Conservation (phyloP, 2,329 filamentous ascomycete species). For the Fonsecaea monophora region DNA sequence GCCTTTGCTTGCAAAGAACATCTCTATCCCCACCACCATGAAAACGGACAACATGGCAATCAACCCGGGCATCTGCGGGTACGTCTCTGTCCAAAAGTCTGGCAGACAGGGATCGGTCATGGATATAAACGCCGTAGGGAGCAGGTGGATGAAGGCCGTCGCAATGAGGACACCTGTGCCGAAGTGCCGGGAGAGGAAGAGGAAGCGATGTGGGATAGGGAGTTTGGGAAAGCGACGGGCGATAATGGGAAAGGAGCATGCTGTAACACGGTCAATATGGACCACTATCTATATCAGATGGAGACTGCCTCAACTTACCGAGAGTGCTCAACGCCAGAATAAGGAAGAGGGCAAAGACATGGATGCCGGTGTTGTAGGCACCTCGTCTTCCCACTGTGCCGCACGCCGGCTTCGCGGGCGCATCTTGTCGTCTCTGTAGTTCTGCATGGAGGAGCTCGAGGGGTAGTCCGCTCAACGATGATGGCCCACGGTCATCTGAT, state of each 20-base stretch:
- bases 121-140: constrained; percentile 71
- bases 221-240: constrained; percentile 65
- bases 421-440: constrained; percentile 56
- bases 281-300: background rate
- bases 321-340: constrained; percentile 68
- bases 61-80: constrained; percentile 57
- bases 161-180: constrained; percentile 86
- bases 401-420: constrained; percentile 56
- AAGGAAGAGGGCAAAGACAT: constrained; percentile 71
- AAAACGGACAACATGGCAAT: constrained; percentile 56
- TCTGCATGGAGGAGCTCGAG: constrained; percentile 55
- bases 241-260: constrained; percentile 71
- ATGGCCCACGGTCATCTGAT: constrained; percentile 23
- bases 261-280: constrained; percentile 48
- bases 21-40: constrained; percentile 59
- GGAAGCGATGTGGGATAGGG: constrained; percentile 64
- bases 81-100: constrained; percentile 54
- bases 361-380: constrained; percentile 69
- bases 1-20: constrained; percentile 71
- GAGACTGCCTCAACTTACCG: constrained; percentile 49
- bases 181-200: constrained; percentile 75
- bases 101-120: constrained; percentile 69
- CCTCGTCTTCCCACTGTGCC: constrained; percentile 48
- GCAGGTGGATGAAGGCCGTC: constrained; percentile 80
- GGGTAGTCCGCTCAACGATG: constrained; percentile 27